Evolutionary conservation across 2,329 filamentous ascomycete genomes (phyloP).

Genomic region (Septoria petroselini): DNA sequence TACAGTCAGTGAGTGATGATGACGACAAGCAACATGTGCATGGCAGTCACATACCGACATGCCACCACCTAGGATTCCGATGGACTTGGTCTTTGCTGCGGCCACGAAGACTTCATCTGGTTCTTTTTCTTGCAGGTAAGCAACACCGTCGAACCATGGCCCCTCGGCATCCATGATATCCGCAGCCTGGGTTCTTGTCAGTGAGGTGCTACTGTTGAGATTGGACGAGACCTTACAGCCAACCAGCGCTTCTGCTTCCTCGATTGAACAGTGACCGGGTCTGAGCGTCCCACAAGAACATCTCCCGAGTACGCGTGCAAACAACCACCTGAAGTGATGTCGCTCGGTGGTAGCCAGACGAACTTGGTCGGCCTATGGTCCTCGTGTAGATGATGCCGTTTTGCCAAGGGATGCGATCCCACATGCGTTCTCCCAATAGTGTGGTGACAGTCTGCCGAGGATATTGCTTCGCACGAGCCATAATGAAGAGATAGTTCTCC

Average conservation of each 20-base stretch:
- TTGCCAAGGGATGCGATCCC: constrained; percentile 34
- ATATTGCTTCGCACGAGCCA: constrained; percentile 44
- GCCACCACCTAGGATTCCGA: constrained; percentile 64
- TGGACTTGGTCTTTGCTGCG: constrained; percentile 55
- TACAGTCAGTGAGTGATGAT: too few species aligned
- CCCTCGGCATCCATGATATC: constrained; percentile 56
- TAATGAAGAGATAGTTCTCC: constrained; percentile 48
- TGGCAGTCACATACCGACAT: constrained; percentile 45
- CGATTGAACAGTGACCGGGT: constrained; percentile 40
- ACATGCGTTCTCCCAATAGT: constrained; percentile 44
- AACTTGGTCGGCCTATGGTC: constrained; percentile 46
- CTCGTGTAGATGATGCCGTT: constrained; percentile 28
- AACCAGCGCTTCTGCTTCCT: constrained; percentile 39
- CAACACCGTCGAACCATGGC: constrained; percentile 65
- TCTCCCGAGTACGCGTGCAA: constrained; percentile 46
- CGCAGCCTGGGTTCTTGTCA: constrained; percentile 28
- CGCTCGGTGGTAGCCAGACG: constrained; percentile 48
- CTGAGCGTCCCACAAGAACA: constrained; percentile 43
- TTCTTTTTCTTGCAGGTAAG: constrained; percentile 55
- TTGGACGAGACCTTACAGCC: constrained; percentile 29
- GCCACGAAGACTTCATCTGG: constrained; percentile 53
- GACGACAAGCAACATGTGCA: too few species aligned
- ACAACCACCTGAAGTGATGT: constrained; percentile 42
- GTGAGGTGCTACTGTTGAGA: background rate
- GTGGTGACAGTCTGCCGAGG: constrained; percentile 43